Conservation (phyloP, 108 stramenopile genomes). For the Fragilariopsis cylindrus region DNA sequence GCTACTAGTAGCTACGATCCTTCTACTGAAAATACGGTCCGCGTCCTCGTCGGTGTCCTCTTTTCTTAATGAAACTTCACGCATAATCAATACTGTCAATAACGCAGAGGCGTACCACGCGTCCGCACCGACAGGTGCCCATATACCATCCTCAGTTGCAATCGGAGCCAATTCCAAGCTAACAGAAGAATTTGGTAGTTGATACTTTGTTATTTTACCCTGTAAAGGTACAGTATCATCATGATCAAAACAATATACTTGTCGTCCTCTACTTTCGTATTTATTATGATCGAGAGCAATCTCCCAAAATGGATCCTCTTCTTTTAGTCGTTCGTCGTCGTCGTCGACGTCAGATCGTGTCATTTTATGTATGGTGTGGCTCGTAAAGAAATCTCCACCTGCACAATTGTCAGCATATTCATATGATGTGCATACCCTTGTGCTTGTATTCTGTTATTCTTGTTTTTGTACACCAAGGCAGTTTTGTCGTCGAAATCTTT, state of each 20-base stretch:
- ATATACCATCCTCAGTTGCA: slow-evolving; percentile 39
- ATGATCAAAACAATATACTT: background rate
- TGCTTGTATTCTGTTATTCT: too few relatives aligned
- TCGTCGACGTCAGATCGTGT: slow-evolving; percentile 2
- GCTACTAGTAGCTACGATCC: background rate
- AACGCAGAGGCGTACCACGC: slow-evolving; percentile 56
- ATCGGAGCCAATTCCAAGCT: slow-evolving; percentile 29
- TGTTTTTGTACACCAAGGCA: too few relatives aligned
- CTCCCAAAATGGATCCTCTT: slow-evolving; percentile 26
- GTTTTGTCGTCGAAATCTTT: too few relatives aligned
- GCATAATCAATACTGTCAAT: slow-evolving; percentile 24
- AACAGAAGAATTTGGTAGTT: slow-evolving; percentile 5
- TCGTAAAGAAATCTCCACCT: too few relatives aligned
- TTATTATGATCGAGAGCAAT: slow-evolving; percentile 15
- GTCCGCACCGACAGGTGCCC: slow-evolving; percentile 53
- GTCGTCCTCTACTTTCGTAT: background rate
- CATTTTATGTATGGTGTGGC: background rate
- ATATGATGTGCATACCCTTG: too few relatives aligned
- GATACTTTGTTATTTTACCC: slow-evolving; percentile 5
- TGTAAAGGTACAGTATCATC: background rate
- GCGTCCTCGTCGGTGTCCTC: background rate
- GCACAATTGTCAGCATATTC: too few relatives aligned
- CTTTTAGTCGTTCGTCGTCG: background rate
- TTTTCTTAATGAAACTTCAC: background rate
- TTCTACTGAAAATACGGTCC: background rate